Evolutionary conservation across 2,329 filamentous ascomycete genomes (phyloP).

Genomic region (Neofusicoccum umdonicola): DNA sequence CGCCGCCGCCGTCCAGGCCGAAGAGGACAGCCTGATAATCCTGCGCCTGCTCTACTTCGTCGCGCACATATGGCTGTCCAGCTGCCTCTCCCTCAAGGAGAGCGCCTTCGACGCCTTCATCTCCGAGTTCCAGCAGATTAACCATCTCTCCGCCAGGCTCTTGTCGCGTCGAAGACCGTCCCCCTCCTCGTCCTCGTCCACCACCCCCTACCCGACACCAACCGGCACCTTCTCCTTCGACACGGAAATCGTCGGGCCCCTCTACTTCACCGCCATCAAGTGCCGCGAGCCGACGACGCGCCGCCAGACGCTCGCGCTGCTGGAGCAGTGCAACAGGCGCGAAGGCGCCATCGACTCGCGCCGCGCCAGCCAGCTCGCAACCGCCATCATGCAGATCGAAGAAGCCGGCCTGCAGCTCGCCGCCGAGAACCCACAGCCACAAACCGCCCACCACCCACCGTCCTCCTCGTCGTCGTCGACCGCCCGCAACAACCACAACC

Average conservation of each 20-base stretch:
- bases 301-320: not conserved
- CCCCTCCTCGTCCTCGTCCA: not conserved
- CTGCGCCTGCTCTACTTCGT: constrained; percentile 3
- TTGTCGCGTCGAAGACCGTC: not conserved
- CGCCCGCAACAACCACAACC: not conserved
- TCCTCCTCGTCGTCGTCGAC: not conserved
- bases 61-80: constrained; percentile 10
- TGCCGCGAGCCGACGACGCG: constrained; percentile 36
- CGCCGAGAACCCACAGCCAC: not conserved
- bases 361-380: not conserved
- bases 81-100: constrained; percentile 3
- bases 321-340: constrained; percentile 4
- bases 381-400: constrained; percentile 6
- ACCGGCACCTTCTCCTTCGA: constrained; percentile 5
- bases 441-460: constrained; percentile 17
- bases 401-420: not conserved
- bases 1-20: not conserved
- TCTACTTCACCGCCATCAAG: constrained; percentile 49
- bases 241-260: constrained; percentile 23
- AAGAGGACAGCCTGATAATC: constrained; percentile 5
- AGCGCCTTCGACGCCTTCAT: constrained; percentile 4
- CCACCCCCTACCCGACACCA: not conserved
- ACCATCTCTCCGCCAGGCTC: not conserved
- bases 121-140: constrained; percentile 8
- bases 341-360: not conserved